Evolutionary conservation across 176 grass and related monocot species (phyloP).

Genomic region (Triticum urartu): DNA sequence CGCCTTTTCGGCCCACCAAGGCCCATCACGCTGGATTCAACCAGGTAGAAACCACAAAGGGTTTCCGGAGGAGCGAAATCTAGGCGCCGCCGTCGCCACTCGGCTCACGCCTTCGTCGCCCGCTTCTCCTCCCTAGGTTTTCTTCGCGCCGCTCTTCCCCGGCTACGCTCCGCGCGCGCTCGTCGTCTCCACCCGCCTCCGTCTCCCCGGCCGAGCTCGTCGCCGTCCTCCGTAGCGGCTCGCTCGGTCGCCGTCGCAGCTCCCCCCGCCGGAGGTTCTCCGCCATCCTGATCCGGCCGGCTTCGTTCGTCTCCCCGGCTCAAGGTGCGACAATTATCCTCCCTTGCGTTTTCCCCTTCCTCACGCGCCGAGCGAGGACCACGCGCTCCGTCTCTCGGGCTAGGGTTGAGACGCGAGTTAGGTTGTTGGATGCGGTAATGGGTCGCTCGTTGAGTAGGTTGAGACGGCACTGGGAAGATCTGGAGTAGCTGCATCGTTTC

Average conservation of each 20-base stretch:
- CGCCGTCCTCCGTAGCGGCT: not conserved
- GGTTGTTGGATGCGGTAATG: not conserved
- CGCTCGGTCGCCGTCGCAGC: not conserved
- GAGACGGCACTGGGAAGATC: not conserved
- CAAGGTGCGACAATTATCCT: not conserved
- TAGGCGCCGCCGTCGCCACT: conserved; percentile 17
- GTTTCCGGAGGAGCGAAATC: conserved; percentile 10
- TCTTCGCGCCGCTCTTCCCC: not conserved
- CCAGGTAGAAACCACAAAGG: not conserved
- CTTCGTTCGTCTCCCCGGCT: not conserved
- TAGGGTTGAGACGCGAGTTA: not conserved
- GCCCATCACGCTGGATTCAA: not conserved
- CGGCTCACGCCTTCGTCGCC: not conserved
- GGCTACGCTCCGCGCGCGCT: not conserved
- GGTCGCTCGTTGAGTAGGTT: not conserved
- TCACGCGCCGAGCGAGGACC: not conserved
- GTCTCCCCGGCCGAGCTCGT: not conserved
- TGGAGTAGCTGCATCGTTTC: not conserved
- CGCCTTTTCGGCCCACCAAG: not conserved
- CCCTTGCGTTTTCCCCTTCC: not conserved
- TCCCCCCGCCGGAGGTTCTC: not conserved
- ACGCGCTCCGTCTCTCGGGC: not conserved
- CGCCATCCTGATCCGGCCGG: conserved; percentile 1
- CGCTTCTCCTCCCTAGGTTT: not conserved
- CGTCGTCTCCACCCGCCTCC: not conserved